Base-by-base conservation (phyloP, 2,329 filamentous ascomycete genomes). In the Huntiella moniliformis region DNA sequence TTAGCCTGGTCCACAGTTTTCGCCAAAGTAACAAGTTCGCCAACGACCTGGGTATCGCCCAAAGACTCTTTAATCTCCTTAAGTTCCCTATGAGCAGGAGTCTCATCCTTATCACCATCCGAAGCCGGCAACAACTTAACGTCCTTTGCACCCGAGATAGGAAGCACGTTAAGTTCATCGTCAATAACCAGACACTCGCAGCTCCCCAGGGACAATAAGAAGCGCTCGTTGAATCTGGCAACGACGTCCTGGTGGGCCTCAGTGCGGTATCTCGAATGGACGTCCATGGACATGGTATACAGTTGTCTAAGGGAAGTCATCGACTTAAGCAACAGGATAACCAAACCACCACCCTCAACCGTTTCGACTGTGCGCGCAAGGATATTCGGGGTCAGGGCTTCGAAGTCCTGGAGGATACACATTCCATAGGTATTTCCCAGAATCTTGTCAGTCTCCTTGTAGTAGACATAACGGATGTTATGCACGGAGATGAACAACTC, bases 391-490 rank as follows among this genome's bases (percentile, higher is more conserved):
- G 91, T 98, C 54, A 98, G 74, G 36, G 87, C 91, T 63, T 98
- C 91, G 56, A 98, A 98, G 59, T 98, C 91, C 62, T 98, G 91
- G 54, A 98, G 66, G 53, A 98, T 93, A 61, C 86, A 95, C 84
- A 95, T 95, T 59, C 88, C 88, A 59, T 91, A 98, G 38, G 91
- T 98, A 61, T 96, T 93, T 60, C 91, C 91, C 47, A 96, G 65
- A 58, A 98, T 95, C 70, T 95, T 96, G 57, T 98, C 91, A 22
- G 91, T 96, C 67, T 98, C 91, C 65, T 98, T 98, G 70, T 98
- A 98, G 71, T 94, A 98, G 48, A 91, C 85, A 73, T 98, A 98
- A 62, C 91, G 82, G 60, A 98, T 94, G 62, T 95, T 86, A 66
- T 96, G 83, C 48, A 94, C 77, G 49, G 86, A 91, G 55, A 96